Evolutionary conservation across 208 protist species (phyloP).

Genomic region (Tetramitus jugosus): DNA sequence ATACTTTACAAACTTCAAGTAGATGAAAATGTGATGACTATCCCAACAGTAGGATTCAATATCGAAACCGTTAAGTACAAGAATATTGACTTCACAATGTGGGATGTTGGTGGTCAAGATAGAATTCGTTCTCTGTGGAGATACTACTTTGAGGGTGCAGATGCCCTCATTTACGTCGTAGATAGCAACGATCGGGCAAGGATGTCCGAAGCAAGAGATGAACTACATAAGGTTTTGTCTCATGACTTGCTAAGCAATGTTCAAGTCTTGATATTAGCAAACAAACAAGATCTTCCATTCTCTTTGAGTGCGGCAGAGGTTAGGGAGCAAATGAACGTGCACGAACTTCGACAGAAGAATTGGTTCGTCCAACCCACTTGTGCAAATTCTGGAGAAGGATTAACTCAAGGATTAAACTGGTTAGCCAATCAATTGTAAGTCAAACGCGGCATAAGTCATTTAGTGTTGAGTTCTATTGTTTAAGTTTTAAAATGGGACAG

Average conservation of each 20-base stretch:
- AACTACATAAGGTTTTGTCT: constrained; percentile 43
- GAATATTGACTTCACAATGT: constrained; percentile 90
- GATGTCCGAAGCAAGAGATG: constrained; percentile 41
- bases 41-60: constrained; percentile 94
- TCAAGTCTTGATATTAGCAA: constrained; percentile 52
- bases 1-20: constrained; percentile 95
- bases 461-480: too few species aligned
- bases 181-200: constrained; percentile 45
- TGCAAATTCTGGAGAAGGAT: constrained; percentile 66
- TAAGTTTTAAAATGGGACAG: too few species aligned
- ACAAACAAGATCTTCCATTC: constrained; percentile 56
- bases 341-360: constrained; percentile 36
- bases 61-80: constrained; percentile 87
- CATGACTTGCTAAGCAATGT: constrained; percentile 45
- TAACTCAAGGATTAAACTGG: constrained; percentile 78
- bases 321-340: constrained; percentile 25
- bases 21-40: constrained; percentile 83
- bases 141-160: constrained; percentile 66
- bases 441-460: too few species aligned
- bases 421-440: constrained; percentile 38
- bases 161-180: constrained; percentile 51
- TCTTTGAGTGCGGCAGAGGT: constrained; percentile 34
- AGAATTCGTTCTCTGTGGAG: constrained; percentile 66
- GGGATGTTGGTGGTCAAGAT: constrained; percentile 37
- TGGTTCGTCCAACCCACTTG: constrained; percentile 46